Conservation (phyloP, 345 rosid genomes). For the Eucalyptus sideroxylon region DNA sequence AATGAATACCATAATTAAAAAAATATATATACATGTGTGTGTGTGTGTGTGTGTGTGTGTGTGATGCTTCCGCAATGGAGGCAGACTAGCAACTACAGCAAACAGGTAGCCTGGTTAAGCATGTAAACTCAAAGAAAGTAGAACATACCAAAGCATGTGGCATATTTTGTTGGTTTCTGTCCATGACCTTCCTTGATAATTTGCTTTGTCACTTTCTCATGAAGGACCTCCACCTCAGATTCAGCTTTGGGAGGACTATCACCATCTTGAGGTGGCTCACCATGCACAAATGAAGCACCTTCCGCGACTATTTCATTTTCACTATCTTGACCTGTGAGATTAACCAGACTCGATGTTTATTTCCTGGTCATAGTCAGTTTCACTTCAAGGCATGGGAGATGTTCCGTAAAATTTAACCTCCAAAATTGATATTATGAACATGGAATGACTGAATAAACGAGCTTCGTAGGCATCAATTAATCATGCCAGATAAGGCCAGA, state of each 20-base stretch:
- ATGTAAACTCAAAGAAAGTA: not conserved
- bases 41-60: too few relatives aligned
- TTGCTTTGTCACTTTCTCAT: conserved; percentile 82
- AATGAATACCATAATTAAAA: not conserved
- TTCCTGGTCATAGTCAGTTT: not conserved
- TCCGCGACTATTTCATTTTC: conserved; percentile 51
- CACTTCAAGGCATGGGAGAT: not conserved
- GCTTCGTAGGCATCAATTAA: not conserved
- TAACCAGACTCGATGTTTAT: not conserved
- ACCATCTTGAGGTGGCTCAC: conserved; percentile 50
- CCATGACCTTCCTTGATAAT: conserved; percentile 89
- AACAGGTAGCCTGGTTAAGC: not conserved
- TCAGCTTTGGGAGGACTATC: conserved; percentile 67
- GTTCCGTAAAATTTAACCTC: not conserved
- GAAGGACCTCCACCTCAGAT: conserved; percentile 45
- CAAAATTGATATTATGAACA: not conserved
- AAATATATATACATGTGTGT: not conserved
- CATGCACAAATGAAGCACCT: conserved; percentile 39
- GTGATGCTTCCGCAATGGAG: not conserved
- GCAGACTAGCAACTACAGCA: not conserved
- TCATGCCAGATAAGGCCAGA: not conserved
- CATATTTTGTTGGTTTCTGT: conserved; percentile 77
- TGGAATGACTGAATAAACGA: not conserved
- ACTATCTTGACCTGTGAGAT: conserved; percentile 14
- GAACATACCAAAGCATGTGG: conserved; percentile 71